Evolutionary conservation across 305 asterid species (phyloP).

Genomic region (Ajuga reptans): DNA sequence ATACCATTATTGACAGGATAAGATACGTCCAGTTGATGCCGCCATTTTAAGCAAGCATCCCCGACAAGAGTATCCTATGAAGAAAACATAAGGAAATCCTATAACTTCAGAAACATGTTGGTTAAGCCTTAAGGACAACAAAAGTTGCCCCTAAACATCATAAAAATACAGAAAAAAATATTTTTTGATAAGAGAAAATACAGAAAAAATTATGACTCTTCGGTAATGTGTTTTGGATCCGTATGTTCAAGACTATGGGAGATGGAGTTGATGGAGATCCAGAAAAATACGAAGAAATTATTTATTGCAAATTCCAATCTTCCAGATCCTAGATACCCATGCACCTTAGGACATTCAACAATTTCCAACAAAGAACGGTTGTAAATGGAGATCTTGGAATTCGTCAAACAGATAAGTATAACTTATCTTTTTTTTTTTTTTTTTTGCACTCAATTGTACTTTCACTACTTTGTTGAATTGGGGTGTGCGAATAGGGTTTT

Average conservation of each 20-base stretch:
- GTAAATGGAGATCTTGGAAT: not conserved
- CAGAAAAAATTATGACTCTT: not conserved
- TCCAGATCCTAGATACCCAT: not conserved
- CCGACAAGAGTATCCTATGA: constrained; percentile 76
- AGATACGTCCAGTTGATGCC: constrained; percentile 85
- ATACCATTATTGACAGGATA: constrained; percentile 95
- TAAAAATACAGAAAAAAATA: not conserved
- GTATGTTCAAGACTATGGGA: constrained; percentile 6
- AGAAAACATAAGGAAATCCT: constrained; percentile 15
- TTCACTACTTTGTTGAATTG: not conserved
- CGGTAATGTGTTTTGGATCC: not conserved
- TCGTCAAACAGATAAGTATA: not conserved
- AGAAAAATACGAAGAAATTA: not conserved
- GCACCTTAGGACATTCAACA: not conserved
- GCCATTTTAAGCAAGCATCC: constrained; percentile 84
- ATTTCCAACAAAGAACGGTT: not conserved
- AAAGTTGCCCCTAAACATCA: constrained; percentile 3
- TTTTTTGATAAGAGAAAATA: too few relatives aligned
- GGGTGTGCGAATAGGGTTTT: not conserved
- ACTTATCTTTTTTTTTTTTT: not conserved
- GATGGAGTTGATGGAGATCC: constrained; percentile 1
- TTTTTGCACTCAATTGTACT: not conserved
- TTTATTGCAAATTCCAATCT: constrained; percentile 6
- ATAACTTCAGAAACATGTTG: constrained; percentile 10
- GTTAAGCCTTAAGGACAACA: not conserved